Evolutionary conservation across 2,329 filamentous ascomycete genomes (phyloP).

Genomic region (Neonectria sp.): DNA sequence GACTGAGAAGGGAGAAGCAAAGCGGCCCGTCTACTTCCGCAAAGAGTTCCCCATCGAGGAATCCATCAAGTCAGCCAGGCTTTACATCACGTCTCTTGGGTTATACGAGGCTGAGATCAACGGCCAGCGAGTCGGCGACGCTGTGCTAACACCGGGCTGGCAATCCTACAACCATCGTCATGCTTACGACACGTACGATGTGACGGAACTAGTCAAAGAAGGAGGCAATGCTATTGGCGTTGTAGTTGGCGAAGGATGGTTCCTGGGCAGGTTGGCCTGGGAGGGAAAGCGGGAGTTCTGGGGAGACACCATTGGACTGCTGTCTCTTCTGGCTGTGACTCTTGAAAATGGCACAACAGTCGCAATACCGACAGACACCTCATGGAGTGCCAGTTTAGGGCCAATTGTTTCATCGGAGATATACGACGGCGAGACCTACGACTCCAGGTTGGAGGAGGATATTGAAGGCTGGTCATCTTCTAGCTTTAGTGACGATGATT

Average conservation of each 20-base stretch:
- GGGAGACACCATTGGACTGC: slow-evolving; percentile 56
- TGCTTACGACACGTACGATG: slow-evolving; percentile 69
- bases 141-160: slow-evolving; percentile 66
- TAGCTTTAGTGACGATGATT: slow-evolving; percentile 44
- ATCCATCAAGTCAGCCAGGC: slow-evolving; percentile 53
- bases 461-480: slow-evolving; percentile 46
- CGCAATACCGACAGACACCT: slow-evolving; percentile 53
- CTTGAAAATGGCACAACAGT: slow-evolving; percentile 49
- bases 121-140: slow-evolving; percentile 56
- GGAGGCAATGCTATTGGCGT: slow-evolving; percentile 56
- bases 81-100: slow-evolving; percentile 64
- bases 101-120: slow-evolving; percentile 65
- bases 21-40: slow-evolving; percentile 52
- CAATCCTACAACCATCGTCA: slow-evolving; percentile 65
- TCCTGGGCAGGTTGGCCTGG: slow-evolving; percentile 49
- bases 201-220: slow-evolving; percentile 57
- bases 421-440: slow-evolving; percentile 67
- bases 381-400: slow-evolving; percentile 53
- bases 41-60: slow-evolving; percentile 50
- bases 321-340: slow-evolving; percentile 53
- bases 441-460: slow-evolving; percentile 54
- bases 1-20: slow-evolving; percentile 46
- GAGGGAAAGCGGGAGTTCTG: slow-evolving; percentile 47
- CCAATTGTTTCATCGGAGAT: slow-evolving; percentile 57
- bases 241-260: slow-evolving; percentile 65